Evolutionary conservation across 2,329 filamentous ascomycete species (phyloP).

Genomic region (Aspergillus proliferans): DNA sequence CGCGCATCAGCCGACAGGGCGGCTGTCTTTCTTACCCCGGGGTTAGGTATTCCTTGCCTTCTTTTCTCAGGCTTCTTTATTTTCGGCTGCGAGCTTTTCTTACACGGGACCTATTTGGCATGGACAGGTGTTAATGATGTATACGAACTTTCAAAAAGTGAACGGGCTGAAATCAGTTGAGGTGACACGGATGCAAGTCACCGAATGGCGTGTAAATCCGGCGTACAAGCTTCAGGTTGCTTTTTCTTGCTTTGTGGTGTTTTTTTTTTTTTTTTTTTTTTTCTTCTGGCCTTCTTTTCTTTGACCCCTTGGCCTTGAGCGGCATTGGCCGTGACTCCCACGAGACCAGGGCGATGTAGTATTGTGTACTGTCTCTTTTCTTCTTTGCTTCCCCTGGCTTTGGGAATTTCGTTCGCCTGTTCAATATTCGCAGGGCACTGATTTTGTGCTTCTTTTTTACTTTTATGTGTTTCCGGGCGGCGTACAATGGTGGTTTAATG

Average conservation of each 20-base stretch:
- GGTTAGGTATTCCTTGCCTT: not conserved
- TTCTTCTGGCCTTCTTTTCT: slow-evolving; percentile 6
- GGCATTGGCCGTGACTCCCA: not conserved
- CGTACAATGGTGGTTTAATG: slow-evolving; percentile 14
- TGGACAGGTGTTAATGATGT: slow-evolving; percentile 36
- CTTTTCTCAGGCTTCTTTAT: not conserved
- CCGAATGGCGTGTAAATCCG: slow-evolving; percentile 24
- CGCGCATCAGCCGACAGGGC: not conserved
- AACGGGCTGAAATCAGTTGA: slow-evolving; percentile 24
- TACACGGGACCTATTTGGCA: slow-evolving; percentile 23
- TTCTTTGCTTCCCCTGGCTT: slow-evolving; percentile 3
- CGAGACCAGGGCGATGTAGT: slow-evolving; percentile 4
- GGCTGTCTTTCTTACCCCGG: not conserved
- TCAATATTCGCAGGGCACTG: slow-evolving; percentile 12
- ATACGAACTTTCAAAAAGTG: slow-evolving; percentile 31
- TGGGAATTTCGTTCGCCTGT: slow-evolving; percentile 12
- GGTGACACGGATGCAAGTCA: slow-evolving; percentile 21
- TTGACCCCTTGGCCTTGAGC: slow-evolving; percentile 2
- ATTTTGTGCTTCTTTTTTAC: slow-evolving; percentile 4
- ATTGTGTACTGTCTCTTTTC: slow-evolving; percentile 6
- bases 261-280: slow-evolving; percentile 10
- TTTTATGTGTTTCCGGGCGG: slow-evolving; percentile 8
- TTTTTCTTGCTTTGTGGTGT: slow-evolving; percentile 17
- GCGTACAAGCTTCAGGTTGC: slow-evolving; percentile 24
- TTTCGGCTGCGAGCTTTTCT: slow-evolving; percentile 17